A percentile compares a stretch with the other conserved stretches of the same genome.
Evolutionary conservation across 805 yeast species (phyloP).

Genomic region (Nakazawaea molendinolei): DNA sequence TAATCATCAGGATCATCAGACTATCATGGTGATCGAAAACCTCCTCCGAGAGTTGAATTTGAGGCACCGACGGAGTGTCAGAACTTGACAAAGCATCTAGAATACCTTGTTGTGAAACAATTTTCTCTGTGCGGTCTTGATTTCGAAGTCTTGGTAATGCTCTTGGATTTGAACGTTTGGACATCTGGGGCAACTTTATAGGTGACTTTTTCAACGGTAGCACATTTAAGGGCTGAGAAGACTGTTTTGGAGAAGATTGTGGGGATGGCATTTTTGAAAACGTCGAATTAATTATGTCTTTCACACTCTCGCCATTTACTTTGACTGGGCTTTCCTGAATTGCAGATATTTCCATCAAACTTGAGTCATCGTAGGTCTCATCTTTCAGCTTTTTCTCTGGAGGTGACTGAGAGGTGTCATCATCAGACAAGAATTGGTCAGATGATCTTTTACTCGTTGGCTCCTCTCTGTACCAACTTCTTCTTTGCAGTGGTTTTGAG

Average conservation of each 20-base stretch:
- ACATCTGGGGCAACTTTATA: too few species aligned
- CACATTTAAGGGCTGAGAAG: too few species aligned
- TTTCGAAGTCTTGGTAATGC: too few species aligned
- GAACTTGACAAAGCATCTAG: neutral
- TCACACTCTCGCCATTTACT: constrained; percentile 1
- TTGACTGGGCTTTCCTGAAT: neutral
- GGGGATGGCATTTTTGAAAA: neutral
- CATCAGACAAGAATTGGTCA: neutral
- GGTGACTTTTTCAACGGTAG: too few species aligned
- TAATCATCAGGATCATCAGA: constrained; percentile 12
- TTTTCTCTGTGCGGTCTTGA: too few species aligned
- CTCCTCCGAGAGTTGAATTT: too few species aligned
- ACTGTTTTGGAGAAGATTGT: neutral
- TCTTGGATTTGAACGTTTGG: too few species aligned
- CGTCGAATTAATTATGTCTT: neutral
- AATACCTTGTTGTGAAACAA: neutral
- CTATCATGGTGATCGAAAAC: constrained; percentile 6
- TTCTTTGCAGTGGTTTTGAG: neutral
- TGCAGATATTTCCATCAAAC: constrained; percentile 6
- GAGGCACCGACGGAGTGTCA: neutral
- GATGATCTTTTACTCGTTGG: constrained; percentile 29
- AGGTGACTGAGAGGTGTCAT: neutral
- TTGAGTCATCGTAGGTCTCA: neutral
- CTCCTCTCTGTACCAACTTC: constrained; percentile 20
- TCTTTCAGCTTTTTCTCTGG: neutral